phyloP scores from a whole-genome alignment of 2,329 filamentous ascomycete genomes.

The Huntiella savannae region DNA sequence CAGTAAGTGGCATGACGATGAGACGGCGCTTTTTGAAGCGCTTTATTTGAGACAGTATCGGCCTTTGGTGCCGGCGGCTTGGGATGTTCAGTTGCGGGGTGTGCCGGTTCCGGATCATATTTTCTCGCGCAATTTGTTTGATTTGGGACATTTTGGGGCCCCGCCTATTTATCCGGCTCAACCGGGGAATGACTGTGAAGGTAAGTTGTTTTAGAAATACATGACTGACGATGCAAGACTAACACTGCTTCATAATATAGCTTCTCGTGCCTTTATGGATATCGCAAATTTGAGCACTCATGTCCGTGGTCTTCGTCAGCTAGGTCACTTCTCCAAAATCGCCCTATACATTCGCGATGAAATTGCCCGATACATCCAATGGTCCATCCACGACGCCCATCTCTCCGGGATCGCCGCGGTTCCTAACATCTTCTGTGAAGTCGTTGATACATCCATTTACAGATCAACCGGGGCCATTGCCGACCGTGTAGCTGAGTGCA shows the following conservation, averaged over 20 bases:
- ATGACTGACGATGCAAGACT: neutral
- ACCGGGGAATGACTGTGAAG: conserved; percentile 19
- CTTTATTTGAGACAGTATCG: conserved; percentile 23
- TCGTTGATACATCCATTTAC: conserved; percentile 17
- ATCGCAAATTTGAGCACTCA: conserved; percentile 23
- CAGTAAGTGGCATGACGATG: conserved; percentile 31
- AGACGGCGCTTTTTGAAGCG: conserved; percentile 25
- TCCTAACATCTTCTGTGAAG: conserved; percentile 22
- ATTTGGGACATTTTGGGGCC: conserved; percentile 15
- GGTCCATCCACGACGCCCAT: conserved; percentile 24
- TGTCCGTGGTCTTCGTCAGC: conserved; percentile 20
- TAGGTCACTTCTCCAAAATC: conserved; percentile 18
- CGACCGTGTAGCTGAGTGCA: conserved; percentile 19
- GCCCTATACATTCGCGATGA: conserved; percentile 19
- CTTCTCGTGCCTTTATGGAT: conserved; percentile 21
- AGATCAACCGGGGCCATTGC: conserved; percentile 16
- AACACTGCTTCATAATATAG: conserved; percentile 13
- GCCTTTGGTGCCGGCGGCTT: conserved; percentile 22
- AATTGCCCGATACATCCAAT: conserved; percentile 20
- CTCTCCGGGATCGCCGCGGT: conserved; percentile 19
- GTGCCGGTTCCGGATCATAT: conserved; percentile 22
- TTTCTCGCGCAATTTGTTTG: conserved; percentile 15
- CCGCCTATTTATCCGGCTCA: conserved; percentile 22
- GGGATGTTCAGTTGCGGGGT: conserved; percentile 14
- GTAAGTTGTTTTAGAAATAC: conserved; percentile 14